phyloP scores from a whole-genome alignment of 148 eudicot genomes.

The Chenopodium quinoa region DNA sequence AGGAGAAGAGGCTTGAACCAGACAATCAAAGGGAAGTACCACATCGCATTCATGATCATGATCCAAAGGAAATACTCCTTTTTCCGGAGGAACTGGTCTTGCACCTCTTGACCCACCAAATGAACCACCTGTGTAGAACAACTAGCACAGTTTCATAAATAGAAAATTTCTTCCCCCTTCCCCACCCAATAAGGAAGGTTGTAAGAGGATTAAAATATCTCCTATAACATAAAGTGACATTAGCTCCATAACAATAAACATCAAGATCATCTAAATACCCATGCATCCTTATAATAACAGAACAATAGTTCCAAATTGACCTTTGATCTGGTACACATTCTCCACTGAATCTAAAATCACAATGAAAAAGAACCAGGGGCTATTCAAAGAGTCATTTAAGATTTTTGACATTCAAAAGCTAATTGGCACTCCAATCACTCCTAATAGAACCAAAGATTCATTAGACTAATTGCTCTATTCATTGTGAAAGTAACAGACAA shows the following conservation, averaged over 20 bases:
- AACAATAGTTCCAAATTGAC: neutral
- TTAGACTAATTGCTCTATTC: neutral
- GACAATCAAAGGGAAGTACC: constrained; percentile 41
- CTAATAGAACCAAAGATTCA: neutral
- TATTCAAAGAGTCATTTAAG: neutral
- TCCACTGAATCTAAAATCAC: neutral
- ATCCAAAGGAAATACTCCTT: constrained; percentile 95
- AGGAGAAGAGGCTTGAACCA: neutral
- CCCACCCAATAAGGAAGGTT: neutral
- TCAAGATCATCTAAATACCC: neutral
- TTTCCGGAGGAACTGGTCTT: constrained; percentile 95
- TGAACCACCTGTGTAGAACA: constrained; percentile 62
- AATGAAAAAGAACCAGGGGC: neutral
- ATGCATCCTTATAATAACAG: neutral
- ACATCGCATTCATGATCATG: constrained; percentile 88
- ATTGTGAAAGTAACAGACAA: neutral
- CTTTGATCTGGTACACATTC: neutral
- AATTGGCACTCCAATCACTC: neutral
- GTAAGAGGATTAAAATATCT: neutral
- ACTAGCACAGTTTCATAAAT: neutral
- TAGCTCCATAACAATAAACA: neutral
- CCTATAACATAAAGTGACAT: neutral
- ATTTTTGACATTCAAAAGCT: neutral
- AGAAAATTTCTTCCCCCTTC: neutral
- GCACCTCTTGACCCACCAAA: constrained; percentile 90